Conservation (phyloP, 1,139 yeast genomes). For the Geotrichum histeridarum region DNA sequence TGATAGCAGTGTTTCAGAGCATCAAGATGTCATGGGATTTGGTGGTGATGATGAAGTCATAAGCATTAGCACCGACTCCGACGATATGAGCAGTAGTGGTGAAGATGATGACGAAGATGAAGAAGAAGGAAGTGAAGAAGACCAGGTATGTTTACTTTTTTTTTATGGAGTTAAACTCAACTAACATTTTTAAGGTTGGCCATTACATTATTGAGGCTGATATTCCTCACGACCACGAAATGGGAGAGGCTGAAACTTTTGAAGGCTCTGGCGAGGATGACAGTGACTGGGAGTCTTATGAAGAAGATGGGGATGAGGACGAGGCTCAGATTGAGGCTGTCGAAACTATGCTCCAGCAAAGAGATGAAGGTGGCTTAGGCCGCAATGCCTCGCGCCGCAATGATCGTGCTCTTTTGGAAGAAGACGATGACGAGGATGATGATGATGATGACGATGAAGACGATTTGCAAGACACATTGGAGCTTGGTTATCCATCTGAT, state of each 20-base stretch:
- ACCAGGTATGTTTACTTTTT: slow-evolving; percentile 8
- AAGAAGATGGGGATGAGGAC: slow-evolving; percentile 31
- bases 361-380: slow-evolving; percentile 22
- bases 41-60: slow-evolving; percentile 29
- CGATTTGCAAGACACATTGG: slow-evolving; percentile 20
- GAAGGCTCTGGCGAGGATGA: slow-evolving; percentile 38
- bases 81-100: slow-evolving; percentile 21
- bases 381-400: slow-evolving; percentile 12
- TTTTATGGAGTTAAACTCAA: not conserved
- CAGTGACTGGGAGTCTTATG: slow-evolving; percentile 30
- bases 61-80: slow-evolving; percentile 23
- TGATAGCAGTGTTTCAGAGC: slow-evolving; percentile 26
- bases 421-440: not conserved
- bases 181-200: slow-evolving; percentile 7
- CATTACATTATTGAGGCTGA: slow-evolving; percentile 11
- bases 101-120: slow-evolving; percentile 34
- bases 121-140: slow-evolving; percentile 24
- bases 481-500: slow-evolving; percentile 19
- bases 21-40: slow-evolving; percentile 36
- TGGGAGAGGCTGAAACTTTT: slow-evolving; percentile 23
- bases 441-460: slow-evolving; percentile 20
- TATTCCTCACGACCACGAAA: slow-evolving; percentile 12
- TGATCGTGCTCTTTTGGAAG: slow-evolving; percentile 14
- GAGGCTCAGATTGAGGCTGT: slow-evolving; percentile 28
- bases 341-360: slow-evolving; percentile 21